Percentiles rank a stretch among this genome's conserved stretches.
These are phyloP conservation scores for Drosera spatulata DNA, from an alignment of 179 eudicot genomes.

Conservation along the genomic window DNA sequence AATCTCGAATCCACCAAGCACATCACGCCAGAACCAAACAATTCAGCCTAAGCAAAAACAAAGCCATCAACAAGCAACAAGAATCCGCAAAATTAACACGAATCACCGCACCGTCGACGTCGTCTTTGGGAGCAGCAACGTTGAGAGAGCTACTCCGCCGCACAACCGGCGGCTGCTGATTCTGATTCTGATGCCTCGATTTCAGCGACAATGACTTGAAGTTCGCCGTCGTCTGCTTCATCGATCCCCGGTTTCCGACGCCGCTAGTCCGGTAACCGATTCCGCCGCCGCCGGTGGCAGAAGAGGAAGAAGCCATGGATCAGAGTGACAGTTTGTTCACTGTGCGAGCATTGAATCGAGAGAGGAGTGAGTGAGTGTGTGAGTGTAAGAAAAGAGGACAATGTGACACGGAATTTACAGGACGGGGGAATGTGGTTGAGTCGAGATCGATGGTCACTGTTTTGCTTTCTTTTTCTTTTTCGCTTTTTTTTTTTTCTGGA, in stretches of 20 bases:
- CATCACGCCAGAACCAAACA: neutral
- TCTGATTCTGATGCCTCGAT: conserved; percentile 20
- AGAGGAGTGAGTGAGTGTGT: neutral
- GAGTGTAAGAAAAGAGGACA: neutral
- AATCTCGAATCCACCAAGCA: too few relatives aligned
- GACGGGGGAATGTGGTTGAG: too few relatives aligned
- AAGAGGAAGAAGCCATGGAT: conserved; percentile 23
- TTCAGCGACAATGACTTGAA: conserved; percentile 42
- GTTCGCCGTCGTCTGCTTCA: conserved; percentile 21
- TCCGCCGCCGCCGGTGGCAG: conserved; percentile 14
- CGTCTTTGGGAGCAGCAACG: conserved; percentile 12
- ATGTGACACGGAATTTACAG: too few relatives aligned
- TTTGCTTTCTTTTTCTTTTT: too few relatives aligned
- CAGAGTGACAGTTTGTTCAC: neutral
- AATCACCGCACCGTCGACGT: conserved; percentile 20
- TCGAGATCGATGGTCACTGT: too few relatives aligned
- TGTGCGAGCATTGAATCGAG: neutral
- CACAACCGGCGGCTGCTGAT: conserved; percentile 6
- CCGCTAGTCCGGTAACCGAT: conserved; percentile 17
- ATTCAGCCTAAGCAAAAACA: neutral
- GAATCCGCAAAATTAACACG: neutral
- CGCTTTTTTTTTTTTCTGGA: too few relatives aligned
- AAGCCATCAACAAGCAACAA: neutral
- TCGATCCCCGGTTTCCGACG: conserved; percentile 4
- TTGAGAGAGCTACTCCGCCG: conserved; percentile 38